Conservation (phyloP, 768 basidiomycete species). For the Phylloporus sp. region DNA sequence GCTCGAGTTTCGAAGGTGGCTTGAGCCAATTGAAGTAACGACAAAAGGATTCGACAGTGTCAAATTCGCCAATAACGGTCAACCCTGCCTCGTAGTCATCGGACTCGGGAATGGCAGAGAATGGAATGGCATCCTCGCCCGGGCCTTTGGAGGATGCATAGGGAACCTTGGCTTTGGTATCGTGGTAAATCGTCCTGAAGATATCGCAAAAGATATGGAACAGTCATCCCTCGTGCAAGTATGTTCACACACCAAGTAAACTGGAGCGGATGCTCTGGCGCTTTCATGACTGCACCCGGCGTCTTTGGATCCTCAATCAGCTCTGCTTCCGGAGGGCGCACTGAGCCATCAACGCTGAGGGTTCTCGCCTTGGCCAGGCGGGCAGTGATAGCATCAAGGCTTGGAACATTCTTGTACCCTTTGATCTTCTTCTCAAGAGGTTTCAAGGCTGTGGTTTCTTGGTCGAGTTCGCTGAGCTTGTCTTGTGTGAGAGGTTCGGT, state of each 20-base stretch:
- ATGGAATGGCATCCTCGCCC: constrained; percentile 28
- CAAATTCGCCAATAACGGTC: constrained; percentile 83
- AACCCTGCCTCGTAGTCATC: constrained; percentile 82
- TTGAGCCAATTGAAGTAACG: constrained; percentile 94
- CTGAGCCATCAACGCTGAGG: constrained; percentile 54
- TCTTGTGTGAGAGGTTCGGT: constrained; percentile 58
- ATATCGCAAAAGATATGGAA: neutral
- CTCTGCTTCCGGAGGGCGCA: constrained; percentile 72
- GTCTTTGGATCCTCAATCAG: constrained; percentile 83
- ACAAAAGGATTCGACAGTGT: constrained; percentile 87
- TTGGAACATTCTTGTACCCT: constrained; percentile 87
- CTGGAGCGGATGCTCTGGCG: constrained; percentile 80
- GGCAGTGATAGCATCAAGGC: constrained; percentile 80
- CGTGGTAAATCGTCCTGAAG: constrained; percentile 84
- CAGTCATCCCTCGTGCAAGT: neutral
- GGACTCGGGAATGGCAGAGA: constrained; percentile 53
- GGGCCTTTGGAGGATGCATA: constrained; percentile 8
- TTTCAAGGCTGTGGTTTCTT: constrained; percentile 41
- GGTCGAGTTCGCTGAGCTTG: constrained; percentile 59
- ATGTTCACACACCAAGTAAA: constrained; percentile 60
- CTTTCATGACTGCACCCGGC: constrained; percentile 63
- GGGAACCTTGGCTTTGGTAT: constrained; percentile 72
- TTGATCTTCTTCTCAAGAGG: constrained; percentile 37
- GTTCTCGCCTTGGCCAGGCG: constrained; percentile 68
- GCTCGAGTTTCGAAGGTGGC: constrained; percentile 82